These are phyloP conservation scores for Sequoia sempervirens DNA, from an alignment of 75 land plant species.

Conservation along the genomic window DNA sequence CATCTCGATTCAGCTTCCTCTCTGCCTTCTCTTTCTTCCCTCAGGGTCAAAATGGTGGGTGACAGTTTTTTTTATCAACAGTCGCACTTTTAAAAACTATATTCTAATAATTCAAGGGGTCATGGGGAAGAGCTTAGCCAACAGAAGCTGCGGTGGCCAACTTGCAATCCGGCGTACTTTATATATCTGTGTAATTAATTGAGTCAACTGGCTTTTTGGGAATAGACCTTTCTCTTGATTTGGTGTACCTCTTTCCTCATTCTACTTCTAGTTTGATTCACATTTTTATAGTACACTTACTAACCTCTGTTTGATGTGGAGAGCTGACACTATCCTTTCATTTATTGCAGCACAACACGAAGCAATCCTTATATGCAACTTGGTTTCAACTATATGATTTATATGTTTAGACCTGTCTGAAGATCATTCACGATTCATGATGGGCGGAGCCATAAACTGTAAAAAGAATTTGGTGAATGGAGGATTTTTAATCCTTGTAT, in stretches of 20 bases:
- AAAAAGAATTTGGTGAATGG: background rate
- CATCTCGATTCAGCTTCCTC: too few species aligned
- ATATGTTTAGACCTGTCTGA: background rate
- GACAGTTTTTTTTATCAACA: background rate
- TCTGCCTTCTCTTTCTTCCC: background rate
- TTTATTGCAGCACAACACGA: background rate
- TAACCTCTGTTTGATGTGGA: background rate
- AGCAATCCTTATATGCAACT: background rate
- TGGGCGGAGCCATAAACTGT: background rate
- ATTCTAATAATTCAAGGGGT: background rate
- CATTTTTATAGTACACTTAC: background rate
- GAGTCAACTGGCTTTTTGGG: background rate
- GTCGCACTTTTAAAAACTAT: background rate
- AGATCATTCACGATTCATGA: background rate
- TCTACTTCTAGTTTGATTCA: background rate
- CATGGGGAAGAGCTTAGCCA: background rate
- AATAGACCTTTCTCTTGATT: background rate
- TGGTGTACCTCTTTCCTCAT: background rate
- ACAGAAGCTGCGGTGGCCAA: background rate
- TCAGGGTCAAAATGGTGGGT: background rate
- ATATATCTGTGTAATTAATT: background rate
- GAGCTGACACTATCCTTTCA: background rate
- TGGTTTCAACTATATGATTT: background rate
- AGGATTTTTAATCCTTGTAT: conserved; percentile 1
- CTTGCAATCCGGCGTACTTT: background rate